A percentile compares a stretch with the other conserved stretches of the same genome.
These are phyloP conservation scores for Chlorella sp. DNA, from an alignment of 139 green algal species.

Conservation along the genomic window DNA sequence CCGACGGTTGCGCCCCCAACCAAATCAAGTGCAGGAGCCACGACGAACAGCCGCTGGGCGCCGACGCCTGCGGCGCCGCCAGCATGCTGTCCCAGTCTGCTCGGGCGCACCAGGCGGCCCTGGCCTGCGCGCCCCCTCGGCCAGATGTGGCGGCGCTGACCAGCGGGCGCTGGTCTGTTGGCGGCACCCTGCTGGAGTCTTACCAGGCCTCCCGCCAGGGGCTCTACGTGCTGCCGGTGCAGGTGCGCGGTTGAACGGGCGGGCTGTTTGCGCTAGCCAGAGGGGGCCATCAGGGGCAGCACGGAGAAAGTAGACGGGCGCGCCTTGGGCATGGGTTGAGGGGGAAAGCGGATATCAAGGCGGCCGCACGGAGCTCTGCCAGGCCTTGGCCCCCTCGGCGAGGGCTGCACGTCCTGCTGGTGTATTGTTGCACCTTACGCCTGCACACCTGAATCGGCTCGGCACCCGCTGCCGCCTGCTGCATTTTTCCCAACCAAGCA, in stretches of 20 bases:
- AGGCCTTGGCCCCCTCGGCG: too few relatives aligned
- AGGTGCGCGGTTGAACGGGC: not conserved
- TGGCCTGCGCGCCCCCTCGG: not conserved
- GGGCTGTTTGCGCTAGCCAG: not conserved
- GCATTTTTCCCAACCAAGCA: not conserved
- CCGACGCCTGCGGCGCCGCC: not conserved
- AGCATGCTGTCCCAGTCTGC: not conserved
- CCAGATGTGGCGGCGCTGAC: not conserved
- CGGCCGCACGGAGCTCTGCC: too few relatives aligned
- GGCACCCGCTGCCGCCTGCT: too few relatives aligned
- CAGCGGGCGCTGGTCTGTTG: not conserved
- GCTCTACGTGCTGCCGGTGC: constrained; percentile 13
- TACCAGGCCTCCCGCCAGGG: constrained; percentile 11
- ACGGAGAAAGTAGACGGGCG: too few relatives aligned
- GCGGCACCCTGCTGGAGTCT: not conserved
- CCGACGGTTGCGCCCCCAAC: too few relatives aligned
- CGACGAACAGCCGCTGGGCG: constrained; percentile 6
- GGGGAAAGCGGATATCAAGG: too few relatives aligned
- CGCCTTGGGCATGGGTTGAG: too few relatives aligned
- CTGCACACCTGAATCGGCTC: too few relatives aligned
- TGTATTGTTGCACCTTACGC: too few relatives aligned
- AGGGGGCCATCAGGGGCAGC: too few relatives aligned
- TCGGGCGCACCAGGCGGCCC: not conserved
- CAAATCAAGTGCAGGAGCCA: not conserved
- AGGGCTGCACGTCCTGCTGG: too few relatives aligned